These are phyloP conservation scores for Aspergillus vadensis DNA, from an alignment of 2,329 filamentous ascomycete genomes.

Conservation along the genomic window DNA sequence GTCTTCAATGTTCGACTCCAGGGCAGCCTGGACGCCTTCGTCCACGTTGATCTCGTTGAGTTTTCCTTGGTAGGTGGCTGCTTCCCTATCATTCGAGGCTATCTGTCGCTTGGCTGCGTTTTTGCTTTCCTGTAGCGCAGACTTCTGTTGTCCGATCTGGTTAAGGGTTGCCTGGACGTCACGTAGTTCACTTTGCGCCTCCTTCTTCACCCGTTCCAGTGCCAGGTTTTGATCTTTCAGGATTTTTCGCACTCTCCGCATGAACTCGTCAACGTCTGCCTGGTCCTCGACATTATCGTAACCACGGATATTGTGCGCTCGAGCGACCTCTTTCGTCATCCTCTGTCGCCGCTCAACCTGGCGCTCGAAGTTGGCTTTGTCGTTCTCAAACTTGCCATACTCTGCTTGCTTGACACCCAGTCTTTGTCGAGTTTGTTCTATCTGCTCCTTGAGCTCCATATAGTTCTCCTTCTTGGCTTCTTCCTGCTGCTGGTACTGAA, in stretches of 20 bases:
- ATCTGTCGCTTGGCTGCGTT: constrained; percentile 73
- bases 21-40: constrained; percentile 76
- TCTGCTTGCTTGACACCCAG: constrained; percentile 47
- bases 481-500: constrained; percentile 64
- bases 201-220: constrained; percentile 71
- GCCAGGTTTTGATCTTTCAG: constrained; percentile 76
- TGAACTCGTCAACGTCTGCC: constrained; percentile 71
- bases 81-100: constrained; percentile 70
- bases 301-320: constrained; percentile 76
- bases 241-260: constrained; percentile 73
- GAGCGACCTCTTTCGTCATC: constrained; percentile 76
- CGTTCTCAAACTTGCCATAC: constrained; percentile 75
- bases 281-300: constrained; percentile 80
- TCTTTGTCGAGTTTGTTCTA: constrained; percentile 50
- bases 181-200: constrained; percentile 73
- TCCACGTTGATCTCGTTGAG: constrained; percentile 76
- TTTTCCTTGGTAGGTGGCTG: constrained; percentile 65
- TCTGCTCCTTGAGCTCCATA: constrained; percentile 58
- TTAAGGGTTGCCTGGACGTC: constrained; percentile 72
- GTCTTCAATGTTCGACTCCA: constrained; percentile 74
- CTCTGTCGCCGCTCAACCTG: constrained; percentile 71
- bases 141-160: constrained; percentile 72
- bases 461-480: constrained; percentile 66
- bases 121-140: constrained; percentile 72
- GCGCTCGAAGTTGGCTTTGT: constrained; percentile 83